Evolutionary conservation across 2,329 filamentous ascomycete species (phyloP).

Genomic region (Penicillium sumatraense): DNA sequence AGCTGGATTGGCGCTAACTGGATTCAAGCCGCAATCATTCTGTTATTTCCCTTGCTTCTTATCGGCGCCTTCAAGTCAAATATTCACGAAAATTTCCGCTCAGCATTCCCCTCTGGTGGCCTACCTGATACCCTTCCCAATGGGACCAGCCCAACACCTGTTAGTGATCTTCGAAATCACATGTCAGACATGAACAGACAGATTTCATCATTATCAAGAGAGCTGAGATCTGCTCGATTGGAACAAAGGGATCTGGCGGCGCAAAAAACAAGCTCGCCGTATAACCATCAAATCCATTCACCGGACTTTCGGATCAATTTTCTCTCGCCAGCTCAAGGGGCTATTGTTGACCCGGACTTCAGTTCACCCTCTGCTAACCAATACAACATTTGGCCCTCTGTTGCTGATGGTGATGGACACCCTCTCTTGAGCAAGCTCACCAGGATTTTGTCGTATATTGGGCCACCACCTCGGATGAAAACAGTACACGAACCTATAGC

Average conservation of each 20-base stretch:
- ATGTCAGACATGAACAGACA: conserved; percentile 34
- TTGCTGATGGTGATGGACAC: no score
- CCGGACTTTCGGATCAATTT: conserved; percentile 66
- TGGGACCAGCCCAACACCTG: conserved; percentile 26
- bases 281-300: neutral
- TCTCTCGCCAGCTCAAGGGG: conserved; percentile 69
- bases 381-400: conserved; percentile 13
- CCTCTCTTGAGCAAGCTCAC: neutral
- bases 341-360: conserved; percentile 62
- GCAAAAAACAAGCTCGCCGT: neutral
- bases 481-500: conserved; percentile 46
- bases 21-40: conserved; percentile 1
- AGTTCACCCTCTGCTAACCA: conserved; percentile 62
- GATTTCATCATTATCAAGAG: conserved; percentile 37
- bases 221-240: conserved; percentile 30
- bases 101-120: conserved; percentile 10
- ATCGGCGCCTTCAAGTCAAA: conserved; percentile 9
- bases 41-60: conserved; percentile 20
- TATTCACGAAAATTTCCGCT: conserved; percentile 21
- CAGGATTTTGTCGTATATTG: no score
- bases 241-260: conserved; percentile 15
- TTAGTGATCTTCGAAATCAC: conserved; percentile 32
- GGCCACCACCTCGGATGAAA: no score
- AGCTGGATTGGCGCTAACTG: conserved; percentile 17
- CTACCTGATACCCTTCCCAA: conserved; percentile 24